Conservation (phyloP, 805 yeast genomes). For the Debaryomyces hansenii region DNA sequence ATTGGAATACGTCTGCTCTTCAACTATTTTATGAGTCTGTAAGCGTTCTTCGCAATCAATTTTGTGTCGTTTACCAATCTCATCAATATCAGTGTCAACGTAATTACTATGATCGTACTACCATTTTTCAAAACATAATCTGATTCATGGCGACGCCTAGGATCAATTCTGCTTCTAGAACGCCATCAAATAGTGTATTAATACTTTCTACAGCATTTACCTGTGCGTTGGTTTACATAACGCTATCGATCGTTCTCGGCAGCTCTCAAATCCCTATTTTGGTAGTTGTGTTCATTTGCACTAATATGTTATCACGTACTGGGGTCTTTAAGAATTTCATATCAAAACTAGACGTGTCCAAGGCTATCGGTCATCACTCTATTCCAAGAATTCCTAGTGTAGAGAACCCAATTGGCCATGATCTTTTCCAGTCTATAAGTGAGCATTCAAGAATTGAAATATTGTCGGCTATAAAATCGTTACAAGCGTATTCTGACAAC, state of each 20-base stretch:
- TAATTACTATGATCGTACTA: not conserved
- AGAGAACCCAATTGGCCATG: constrained; percentile 5
- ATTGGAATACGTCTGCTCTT: no score
- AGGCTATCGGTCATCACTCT: not conserved
- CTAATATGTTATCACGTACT: constrained; percentile 34
- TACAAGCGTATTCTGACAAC: constrained; percentile 43
- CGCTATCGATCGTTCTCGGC: constrained; percentile 7
- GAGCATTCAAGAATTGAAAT: constrained; percentile 27
- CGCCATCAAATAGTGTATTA: not conserved
- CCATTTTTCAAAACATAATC: no score
- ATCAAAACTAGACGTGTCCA: constrained; percentile 1
- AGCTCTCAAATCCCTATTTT: constrained; percentile 27
- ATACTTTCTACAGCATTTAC: not conserved
- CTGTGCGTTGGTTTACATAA: not conserved
- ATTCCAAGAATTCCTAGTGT: not conserved
- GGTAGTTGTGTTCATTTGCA: constrained; percentile 27
- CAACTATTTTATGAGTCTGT: no score
- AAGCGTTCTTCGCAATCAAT: no score
- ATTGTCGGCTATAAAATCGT: constrained; percentile 45
- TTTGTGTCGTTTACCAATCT: not conserved
- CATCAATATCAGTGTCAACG: not conserved
- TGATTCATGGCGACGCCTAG: no score
- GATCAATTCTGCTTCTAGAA: no score
- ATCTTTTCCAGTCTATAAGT: constrained; percentile 13
- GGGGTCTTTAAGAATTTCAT: constrained; percentile 17